Evolutionary conservation across 495 filamentous ascomycete genomes (phyloP), one percentile per base, ranked within the genome.

Genomic region (Pyrenopolyporus hunteri): DNA sequence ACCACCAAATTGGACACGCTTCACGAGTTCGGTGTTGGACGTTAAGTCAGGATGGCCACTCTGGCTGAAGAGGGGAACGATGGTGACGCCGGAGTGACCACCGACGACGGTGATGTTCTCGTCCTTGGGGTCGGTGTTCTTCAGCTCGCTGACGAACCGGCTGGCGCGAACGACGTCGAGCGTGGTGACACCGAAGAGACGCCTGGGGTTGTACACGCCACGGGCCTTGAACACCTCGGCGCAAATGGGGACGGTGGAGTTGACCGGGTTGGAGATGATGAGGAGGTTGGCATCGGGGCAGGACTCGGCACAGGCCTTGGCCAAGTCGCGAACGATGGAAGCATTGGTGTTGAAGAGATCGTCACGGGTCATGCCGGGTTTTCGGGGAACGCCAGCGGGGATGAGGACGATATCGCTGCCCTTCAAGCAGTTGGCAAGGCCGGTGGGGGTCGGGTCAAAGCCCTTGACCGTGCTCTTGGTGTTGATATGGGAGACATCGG

Each of bases 281-380:
- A 98, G 88, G 77, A 98, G 83, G 75, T 95, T 96, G 78, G 94
- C 95, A 42, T 98, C 84, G 56, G 94, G 95, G 74, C 87, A 82
- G 69, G 89, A 82, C 67, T 96, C 87, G 69, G 94, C 94, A 71
- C 85, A 87, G 66, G 92, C 92, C 86, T 98, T 97, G 76, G 94
- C 93, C 59, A 98, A 87, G 80, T 98, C 94, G 60, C 94, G 94
- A 74, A 98, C 94, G 72, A 98, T 98, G 64, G 92, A 96, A 76
- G 95, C 94, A 78, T 98, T 98, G 83, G 93, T 98, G 84, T 98
- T 98, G 90, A 98, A 98, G 51, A 98, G 89, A 73, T 98, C 92
- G 80, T 98, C 94, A 82, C 94, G 92, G 80, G 90, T 95, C 94
- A 98, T 98, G 79, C 94, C 94, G 71, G 94, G 94, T 85, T 98